Base-by-base conservation (phyloP, 306 rosid genomes). In the Vigna radiata region DNA sequence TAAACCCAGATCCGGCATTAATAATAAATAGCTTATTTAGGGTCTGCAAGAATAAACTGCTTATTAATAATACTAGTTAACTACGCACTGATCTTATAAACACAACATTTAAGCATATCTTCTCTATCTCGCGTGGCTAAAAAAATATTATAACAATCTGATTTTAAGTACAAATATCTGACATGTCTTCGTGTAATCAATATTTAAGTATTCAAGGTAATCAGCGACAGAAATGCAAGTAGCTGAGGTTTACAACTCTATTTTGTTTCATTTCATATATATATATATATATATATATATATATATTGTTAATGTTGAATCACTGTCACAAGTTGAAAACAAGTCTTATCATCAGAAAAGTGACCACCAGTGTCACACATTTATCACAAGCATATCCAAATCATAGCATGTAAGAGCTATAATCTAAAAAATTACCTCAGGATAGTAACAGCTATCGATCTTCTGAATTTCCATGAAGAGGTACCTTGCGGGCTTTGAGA, bases 1-100 rank as follows among this genome's bases (percentile, higher is more conserved):
- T 89, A 67, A 94, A 94, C 13, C 96, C 95, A 31, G 91, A 88
- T 72, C 97, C 98, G 23, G 98, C 98, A 78, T 94, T 94, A 60
- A 94, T 78, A 68, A 94, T 92, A 48, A 88, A 90, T 36, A 94
- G 87, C 66, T 55, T 85, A 83, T 94, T 79, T 66, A 94, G 76
- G 64, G 97, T 94, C 98, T 94, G 97, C 72, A 75, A 58, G 46
- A 69, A 14, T 41, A 61, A 53, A 61, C 7, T 6, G 8, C 41
- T 36, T 7, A 37, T 19, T 44, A 25, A 36, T 1, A 62, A 48
- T 19, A 43, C 7, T 49, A 75, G 59, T 59, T 68, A 68, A 76
- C 70, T 29, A 53, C 10, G 23, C 49, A 14, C 4, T n/a, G 52
- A 60, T 21, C 79, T 43, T 36, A 59, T n/a, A 33, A 66, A 46